Base-by-base conservation (phyloP, 148 eudicot genomes). In the Mesembryanthemum crystallinum region DNA sequence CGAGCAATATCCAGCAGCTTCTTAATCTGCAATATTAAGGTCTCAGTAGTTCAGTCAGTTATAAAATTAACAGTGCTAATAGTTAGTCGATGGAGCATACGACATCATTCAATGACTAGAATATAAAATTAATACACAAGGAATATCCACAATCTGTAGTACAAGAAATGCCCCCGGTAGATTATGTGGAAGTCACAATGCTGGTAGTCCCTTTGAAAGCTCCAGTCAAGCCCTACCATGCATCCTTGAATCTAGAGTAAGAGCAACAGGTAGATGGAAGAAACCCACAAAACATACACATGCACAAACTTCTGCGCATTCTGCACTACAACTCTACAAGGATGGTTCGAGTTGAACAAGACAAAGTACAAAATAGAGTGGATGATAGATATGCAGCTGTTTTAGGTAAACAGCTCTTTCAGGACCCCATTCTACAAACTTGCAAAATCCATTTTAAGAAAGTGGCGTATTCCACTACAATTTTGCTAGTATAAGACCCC, bases 1-100 rank as follows among this genome's bases (percentile, higher is more conserved):
- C 90, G 92, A 67, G 94, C 88, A 80, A 96, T 89, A 82, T 96
- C 98, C 82, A 86, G 76, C 60, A 96, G 87, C 89, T 87, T 96
- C 79, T 84, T 86, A 81, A 96, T 90, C 97, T 92, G 92, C 76
- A 75, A 71, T 81, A 64, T 74, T 79, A 55, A n/a, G 72, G 64
- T 57, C 12, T 65, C 67, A 59, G 54, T 25, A 14, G 47, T 51
- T 77, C 5, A 59, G n/a, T 54, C 23, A 75, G 23, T 37, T 35
- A 66, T 25, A 9, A 8, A 49, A 45, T 32, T 25, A 0, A 27
- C 18, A n/a, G 23, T 2, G 55, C 69, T 14, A 43, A 28, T 30
- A 33, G 43, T 7, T 45, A 63, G 25, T 63, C 8, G 17, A 37
- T 23, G 23, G 8, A 8, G 33, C 11, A 62, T 24, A 37, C 58